Percentiles rank a stretch among this genome's conserved stretches.
phyloP scores from a whole-genome alignment of 2,329 filamentous ascomycete genomes.

The Ceratocystis colombiana region DNA sequence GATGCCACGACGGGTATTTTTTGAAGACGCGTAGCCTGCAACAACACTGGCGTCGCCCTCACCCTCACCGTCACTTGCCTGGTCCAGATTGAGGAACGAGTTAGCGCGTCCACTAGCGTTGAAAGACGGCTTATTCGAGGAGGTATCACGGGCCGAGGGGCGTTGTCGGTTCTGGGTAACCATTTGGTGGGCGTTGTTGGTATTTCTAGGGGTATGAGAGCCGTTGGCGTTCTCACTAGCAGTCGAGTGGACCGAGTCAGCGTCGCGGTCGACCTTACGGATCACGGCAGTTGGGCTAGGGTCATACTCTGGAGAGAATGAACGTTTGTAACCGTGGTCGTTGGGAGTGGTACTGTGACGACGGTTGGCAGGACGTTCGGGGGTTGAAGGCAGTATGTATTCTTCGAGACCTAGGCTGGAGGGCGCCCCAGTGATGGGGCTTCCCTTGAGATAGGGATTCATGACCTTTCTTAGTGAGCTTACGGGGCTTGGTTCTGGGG shows the following conservation, averaged over 20 bases:
- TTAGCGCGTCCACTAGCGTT: constrained; percentile 34
- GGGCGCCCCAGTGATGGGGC: constrained; percentile 14
- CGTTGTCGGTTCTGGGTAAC: neutral
- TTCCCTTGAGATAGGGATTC: constrained; percentile 60
- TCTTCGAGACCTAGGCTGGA: constrained; percentile 19
- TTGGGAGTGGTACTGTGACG: constrained; percentile 23
- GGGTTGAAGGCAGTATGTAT: constrained; percentile 21
- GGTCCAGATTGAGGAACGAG: constrained; percentile 44
- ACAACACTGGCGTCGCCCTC: constrained; percentile 26
- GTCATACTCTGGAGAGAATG: constrained; percentile 67
- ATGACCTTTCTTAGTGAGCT: constrained; percentile 79
- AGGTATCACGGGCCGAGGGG: constrained; percentile 30
- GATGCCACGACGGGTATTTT: constrained; percentile 4
- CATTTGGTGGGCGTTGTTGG: constrained; percentile 9
- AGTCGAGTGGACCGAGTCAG: constrained; percentile 30
- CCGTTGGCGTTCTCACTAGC: constrained; percentile 19
- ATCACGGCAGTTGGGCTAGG: constrained; percentile 63
- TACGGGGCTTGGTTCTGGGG: constrained; percentile 49
- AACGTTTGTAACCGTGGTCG: constrained; percentile 36
- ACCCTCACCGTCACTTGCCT: constrained; percentile 40
- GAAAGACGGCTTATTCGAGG: constrained; percentile 32
- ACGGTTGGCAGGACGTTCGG: constrained; percentile 18
- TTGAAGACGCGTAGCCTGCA: neutral
- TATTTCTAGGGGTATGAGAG: neutral
- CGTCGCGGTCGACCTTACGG: constrained; percentile 47